Percentiles rank a stretch among this genome's conserved stretches.
These are phyloP conservation scores for Hypholoma sublateritium DNA, from an alignment of 768 basidiomycete genomes.

Conservation along the genomic window DNA sequence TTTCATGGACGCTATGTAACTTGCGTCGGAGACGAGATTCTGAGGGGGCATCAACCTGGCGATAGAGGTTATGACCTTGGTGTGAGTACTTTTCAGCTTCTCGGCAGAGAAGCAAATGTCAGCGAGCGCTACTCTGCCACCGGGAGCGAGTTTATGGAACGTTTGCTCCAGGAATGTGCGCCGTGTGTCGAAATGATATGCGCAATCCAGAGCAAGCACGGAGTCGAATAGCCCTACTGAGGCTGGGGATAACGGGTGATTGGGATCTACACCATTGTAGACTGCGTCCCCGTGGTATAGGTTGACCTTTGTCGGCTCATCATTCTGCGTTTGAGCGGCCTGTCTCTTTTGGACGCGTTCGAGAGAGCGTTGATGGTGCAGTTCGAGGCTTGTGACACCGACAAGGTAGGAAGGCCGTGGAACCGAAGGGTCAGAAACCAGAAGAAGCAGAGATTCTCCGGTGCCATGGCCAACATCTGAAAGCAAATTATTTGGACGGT, in stretches of 20 bases:
- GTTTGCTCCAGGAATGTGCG: constrained; percentile 50
- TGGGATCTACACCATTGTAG: constrained; percentile 21
- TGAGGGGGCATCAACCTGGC: constrained; percentile 43
- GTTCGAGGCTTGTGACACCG: constrained; percentile 56
- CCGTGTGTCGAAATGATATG: constrained; percentile 65
- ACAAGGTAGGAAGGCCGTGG: constrained; percentile 47
- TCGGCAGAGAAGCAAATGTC: constrained; percentile 54
- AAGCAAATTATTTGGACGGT: constrained; percentile 3
- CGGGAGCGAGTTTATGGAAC: constrained; percentile 41
- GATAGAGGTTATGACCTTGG: constrained; percentile 28
- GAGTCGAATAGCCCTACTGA: constrained; percentile 36
- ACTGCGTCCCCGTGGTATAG: constrained; percentile 55
- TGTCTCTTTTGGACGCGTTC: constrained; percentile 37
- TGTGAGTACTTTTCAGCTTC: constrained; percentile 22
- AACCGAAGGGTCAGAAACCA: constrained; percentile 44
- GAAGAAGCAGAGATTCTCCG: constrained; percentile 63
- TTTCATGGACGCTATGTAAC: constrained; percentile 44
- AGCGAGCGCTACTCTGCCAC: constrained; percentile 57
- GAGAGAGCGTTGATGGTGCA: constrained; percentile 47
- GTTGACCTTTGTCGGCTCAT: constrained; percentile 29
- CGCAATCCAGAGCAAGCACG: constrained; percentile 66
- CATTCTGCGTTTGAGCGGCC: constrained; percentile 5
- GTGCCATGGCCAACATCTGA: constrained; percentile 69
- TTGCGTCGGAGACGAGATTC: constrained; percentile 47
- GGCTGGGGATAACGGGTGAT: constrained; percentile 47